These are phyloP conservation scores for Pleoardoris graminearum DNA, from an alignment of 2,329 filamentous ascomycete species.

Conservation along the genomic window DNA sequence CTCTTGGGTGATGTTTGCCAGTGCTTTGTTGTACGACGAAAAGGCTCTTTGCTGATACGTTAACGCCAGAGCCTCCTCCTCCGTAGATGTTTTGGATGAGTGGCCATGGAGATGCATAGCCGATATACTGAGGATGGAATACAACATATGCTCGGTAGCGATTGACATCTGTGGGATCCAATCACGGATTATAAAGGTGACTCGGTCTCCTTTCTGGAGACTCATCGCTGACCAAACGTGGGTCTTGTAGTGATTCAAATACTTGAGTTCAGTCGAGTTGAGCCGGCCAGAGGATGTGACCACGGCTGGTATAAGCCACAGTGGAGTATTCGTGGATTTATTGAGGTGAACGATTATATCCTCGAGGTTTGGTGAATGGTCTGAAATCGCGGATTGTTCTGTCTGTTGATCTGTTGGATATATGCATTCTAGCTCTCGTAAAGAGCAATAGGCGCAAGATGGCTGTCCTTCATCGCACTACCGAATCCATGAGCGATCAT, in stretches of 20 bases:
- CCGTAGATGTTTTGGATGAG: constrained; percentile 11
- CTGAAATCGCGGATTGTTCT: constrained; percentile 8
- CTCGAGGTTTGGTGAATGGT: not conserved
- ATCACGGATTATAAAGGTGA: constrained; percentile 27
- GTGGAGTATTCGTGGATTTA: constrained; percentile 4
- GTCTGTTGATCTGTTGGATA: constrained; percentile 19
- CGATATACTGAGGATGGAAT: constrained; percentile 33
- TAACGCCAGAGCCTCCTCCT: constrained; percentile 18
- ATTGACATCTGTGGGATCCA: constrained; percentile 27
- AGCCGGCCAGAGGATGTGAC: constrained; percentile 27
- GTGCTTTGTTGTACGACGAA: constrained; percentile 27
- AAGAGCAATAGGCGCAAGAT: constrained; percentile 31
- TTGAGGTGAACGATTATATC: constrained; percentile 21
- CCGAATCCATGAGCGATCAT: not conserved
- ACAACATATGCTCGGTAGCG: constrained; percentile 28
- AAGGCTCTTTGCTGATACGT: constrained; percentile 36
- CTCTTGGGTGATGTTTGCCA: constrained; percentile 34
- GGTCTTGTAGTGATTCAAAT: constrained; percentile 33
- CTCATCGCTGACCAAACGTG: constrained; percentile 30
- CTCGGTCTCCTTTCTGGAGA: constrained; percentile 19
- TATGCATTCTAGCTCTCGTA: constrained; percentile 29
- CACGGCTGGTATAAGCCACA: constrained; percentile 24
- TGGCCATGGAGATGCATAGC: constrained; percentile 26
- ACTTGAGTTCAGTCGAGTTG: constrained; percentile 20
- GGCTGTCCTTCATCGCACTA: constrained; percentile 40